Percentiles rank a stretch among this genome's conserved stretches.
phyloP scores from a whole-genome alignment of 441 rosid genomes.

The Populus hybrid region DNA sequence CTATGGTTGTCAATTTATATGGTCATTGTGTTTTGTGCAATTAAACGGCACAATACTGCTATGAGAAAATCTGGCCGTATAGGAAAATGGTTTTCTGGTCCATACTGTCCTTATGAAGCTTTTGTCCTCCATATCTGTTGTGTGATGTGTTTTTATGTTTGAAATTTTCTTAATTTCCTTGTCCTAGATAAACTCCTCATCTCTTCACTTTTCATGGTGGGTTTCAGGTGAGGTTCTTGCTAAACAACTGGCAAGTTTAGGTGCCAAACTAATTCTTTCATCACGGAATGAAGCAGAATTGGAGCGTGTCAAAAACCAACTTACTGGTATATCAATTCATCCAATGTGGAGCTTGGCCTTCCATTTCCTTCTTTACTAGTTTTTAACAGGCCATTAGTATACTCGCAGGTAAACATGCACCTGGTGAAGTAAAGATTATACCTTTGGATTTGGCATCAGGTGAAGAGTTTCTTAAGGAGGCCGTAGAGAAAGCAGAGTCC shows the following conservation, averaged over 20 bases:
- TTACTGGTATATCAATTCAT: conserved; percentile 44
- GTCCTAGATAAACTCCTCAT: not conserved
- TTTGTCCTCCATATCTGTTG: no score
- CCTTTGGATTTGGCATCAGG: conserved; percentile 83
- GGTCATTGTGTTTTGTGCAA: not conserved
- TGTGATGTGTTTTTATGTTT: no score
- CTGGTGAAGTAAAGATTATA: conserved; percentile 65
- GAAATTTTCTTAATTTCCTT: no score
- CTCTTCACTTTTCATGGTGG: conserved; percentile 5
- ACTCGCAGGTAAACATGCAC: conserved; percentile 69
- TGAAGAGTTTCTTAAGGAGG: conserved; percentile 58
- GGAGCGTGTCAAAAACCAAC: conserved; percentile 66
- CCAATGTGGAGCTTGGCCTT: conserved; percentile 2
- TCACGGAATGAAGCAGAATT: conserved; percentile 73
- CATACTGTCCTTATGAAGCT: not conserved
- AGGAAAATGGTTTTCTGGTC: not conserved
- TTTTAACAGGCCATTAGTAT: conserved; percentile 12
- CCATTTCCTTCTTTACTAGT: not conserved
- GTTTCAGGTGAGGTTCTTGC: conserved; percentile 76
- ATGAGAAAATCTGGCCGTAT: not conserved
- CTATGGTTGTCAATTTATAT: no score
- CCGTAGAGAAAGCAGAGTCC: conserved; percentile 66
- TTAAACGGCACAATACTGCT: not conserved
- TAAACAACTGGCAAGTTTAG: conserved; percentile 72
- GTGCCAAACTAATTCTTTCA: conserved; percentile 90